These are phyloP conservation scores for Sarocladiaceae sp. DNA, from an alignment of 2,329 filamentous ascomycete genomes.

Conservation along the genomic window DNA sequence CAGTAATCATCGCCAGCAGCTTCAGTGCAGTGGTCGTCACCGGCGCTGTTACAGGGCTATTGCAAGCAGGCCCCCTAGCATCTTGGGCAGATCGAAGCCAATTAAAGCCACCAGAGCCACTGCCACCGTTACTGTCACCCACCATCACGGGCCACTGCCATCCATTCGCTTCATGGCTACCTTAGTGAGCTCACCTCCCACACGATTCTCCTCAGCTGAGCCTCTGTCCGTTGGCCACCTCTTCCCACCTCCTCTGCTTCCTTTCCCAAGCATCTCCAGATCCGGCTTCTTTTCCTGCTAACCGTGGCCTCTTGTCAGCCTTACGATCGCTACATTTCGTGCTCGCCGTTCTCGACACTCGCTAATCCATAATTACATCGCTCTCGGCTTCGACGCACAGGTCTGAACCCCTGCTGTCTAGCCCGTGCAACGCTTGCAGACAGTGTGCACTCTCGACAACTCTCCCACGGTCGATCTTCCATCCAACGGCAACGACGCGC, in stretches of 20 bases:
- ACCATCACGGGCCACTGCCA: too few relatives aligned
- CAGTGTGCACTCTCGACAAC: not conserved
- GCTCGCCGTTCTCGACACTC: not conserved
- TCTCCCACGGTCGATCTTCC: not conserved
- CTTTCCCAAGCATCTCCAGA: not conserved
- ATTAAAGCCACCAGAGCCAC: too few relatives aligned
- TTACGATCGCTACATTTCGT: not conserved
- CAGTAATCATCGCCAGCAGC: too few relatives aligned
- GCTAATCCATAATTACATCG: constrained; percentile 5
- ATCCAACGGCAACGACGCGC: not conserved
- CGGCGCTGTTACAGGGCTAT: too few relatives aligned
- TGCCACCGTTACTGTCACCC: too few relatives aligned
- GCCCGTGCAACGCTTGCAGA: constrained; percentile 1
- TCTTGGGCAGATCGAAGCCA: too few relatives aligned
- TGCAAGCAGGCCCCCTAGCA: too few relatives aligned
- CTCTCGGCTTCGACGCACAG: not conserved
- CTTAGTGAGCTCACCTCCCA: constrained; percentile 10
- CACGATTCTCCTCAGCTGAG: not conserved
- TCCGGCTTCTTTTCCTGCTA: not conserved
- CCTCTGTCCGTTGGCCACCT: not conserved
- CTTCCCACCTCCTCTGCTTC: not conserved
- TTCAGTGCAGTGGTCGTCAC: too few relatives aligned
- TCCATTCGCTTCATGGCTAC: too few relatives aligned
- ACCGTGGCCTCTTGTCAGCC: not conserved
- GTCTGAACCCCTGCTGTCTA: constrained; percentile 3